Evolutionary conservation across 306 rosid genomes (phyloP).

Genomic region (cucumber (Cucumis sativus)): Cucumber_9930_V3 NC_026657.2:33061501-33062000

Average conservation of each 20-base stretch:
- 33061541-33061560: not conserved
- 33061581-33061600: not conserved
- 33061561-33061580: not conserved
- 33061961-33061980: not conserved
- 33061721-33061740: not conserved
- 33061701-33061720: not conserved
- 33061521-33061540: no score
- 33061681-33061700: not conserved
- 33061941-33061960: constrained; percentile 8
- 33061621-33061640: not conserved
- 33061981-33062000: not conserved
- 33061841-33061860: constrained; percentile 28
- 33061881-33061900: constrained; percentile 27
- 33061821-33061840: constrained; percentile 40
- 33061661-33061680: not conserved
- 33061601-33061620: not conserved
- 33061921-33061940: constrained; percentile 8
- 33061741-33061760: not conserved
- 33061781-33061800: constrained; percentile 17
- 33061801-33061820: constrained; percentile 32
- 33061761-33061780: not conserved
- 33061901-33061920: constrained; percentile 29
- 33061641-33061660: not conserved
- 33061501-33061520: no score
- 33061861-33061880: constrained; percentile 39